phyloP scores from a whole-genome alignment of 2,329 filamentous ascomycete genomes.

The Xylariales sp. region DNA sequence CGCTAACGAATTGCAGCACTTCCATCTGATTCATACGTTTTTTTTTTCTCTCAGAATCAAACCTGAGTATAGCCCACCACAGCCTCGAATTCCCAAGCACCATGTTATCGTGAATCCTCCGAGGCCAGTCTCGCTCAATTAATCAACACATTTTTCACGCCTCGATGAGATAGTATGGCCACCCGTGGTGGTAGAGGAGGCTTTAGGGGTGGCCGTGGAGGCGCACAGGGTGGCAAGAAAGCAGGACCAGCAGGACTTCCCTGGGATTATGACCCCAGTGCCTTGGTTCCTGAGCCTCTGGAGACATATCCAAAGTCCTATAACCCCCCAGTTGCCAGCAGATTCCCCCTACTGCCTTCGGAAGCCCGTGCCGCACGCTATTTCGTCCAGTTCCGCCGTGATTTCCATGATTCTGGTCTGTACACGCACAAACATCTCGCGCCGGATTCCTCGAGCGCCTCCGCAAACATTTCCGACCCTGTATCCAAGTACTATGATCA shows the following conservation, averaged over 20 bases:
- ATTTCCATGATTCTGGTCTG: conserved; percentile 49
- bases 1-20: neutral
- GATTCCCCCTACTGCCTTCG: conserved; percentile 32
- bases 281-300: conserved; percentile 47
- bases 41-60: neutral
- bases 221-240: conserved; percentile 37
- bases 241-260: conserved; percentile 38
- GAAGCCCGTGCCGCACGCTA: conserved; percentile 45
- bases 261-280: conserved; percentile 50
- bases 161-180: conserved; percentile 35
- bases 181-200: conserved; percentile 48
- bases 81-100: too few relatives aligned
- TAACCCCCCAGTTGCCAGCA: conserved; percentile 36
- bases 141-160: too few relatives aligned
- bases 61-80: too few relatives aligned
- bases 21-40: neutral
- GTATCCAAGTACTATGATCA: conserved; percentile 46
- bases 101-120: too few relatives aligned
- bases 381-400: conserved; percentile 52
- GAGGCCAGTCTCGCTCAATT: too few relatives aligned
- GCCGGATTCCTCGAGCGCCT: conserved; percentile 7
- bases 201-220: conserved; percentile 40
- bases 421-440: conserved; percentile 49
- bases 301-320: conserved; percentile 53
- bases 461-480: conserved; percentile 32